These are phyloP conservation scores for Fusarium circinatum DNA, from an alignment of 2,329 filamentous ascomycete genomes.

Conservation along the genomic window DNA sequence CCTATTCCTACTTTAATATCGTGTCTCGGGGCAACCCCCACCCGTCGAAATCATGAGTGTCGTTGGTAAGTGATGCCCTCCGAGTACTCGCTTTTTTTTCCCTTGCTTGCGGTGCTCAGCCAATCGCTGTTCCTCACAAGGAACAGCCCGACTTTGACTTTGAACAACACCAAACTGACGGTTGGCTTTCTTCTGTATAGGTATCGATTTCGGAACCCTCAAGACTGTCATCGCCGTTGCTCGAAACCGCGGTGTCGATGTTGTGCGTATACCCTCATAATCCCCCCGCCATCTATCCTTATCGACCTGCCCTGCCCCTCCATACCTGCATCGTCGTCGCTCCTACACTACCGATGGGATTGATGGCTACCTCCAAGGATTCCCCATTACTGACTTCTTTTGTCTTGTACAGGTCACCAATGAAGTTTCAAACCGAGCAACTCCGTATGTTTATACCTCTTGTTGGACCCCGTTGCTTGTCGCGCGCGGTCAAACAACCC, in stretches of 20 bases:
- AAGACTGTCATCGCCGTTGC: conserved; percentile 98
- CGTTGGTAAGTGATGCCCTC: conserved; percentile 55
- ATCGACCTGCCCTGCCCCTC: conserved; percentile 24
- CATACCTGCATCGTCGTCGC: background rate
- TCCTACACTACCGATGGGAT: conserved; percentile 10
- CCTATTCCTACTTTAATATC: conserved; percentile 30
- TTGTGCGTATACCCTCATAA: conserved; percentile 72
- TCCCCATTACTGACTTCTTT: conserved; percentile 19
- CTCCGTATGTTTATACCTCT: conserved; percentile 77
- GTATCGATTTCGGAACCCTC: conserved; percentile 94
- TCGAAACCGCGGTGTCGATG: conserved; percentile 98
- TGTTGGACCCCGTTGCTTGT: conserved; percentile 14
- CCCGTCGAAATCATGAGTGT: conserved; percentile 62
- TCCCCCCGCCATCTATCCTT: conserved; percentile 16
- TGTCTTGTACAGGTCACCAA: conserved; percentile 81
- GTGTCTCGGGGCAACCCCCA: conserved; percentile 40
- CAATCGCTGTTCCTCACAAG: background rate
- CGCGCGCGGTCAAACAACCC: conserved; percentile 16
- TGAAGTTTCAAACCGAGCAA: conserved; percentile 98
- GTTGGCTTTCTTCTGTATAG: conserved; percentile 52
- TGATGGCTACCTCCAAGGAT: background rate
- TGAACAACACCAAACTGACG: conserved; percentile 31
- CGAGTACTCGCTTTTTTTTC: background rate
- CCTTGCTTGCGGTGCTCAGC: background rate
- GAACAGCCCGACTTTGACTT: conserved; percentile 1